Evolutionary conservation across 495 filamentous ascomycete genomes (phyloP).

Genomic region (Aspergillus funiculosus): DNA sequence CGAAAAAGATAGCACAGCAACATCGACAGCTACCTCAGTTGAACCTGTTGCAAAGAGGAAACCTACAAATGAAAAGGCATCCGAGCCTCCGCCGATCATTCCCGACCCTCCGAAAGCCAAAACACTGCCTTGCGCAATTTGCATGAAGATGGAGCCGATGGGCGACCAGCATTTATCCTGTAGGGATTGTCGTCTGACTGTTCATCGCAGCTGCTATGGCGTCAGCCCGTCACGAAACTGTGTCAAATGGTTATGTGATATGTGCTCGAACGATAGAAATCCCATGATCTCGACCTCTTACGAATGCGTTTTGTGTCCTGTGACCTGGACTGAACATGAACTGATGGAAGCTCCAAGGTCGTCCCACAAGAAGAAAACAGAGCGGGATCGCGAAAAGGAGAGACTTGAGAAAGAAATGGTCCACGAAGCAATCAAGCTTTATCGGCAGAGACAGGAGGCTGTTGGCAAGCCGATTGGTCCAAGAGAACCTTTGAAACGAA

Average conservation of each 20-base stretch:
- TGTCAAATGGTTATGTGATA: conserved; percentile 91
- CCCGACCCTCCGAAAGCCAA: conserved; percentile 72
- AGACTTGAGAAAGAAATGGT: conserved; percentile 75
- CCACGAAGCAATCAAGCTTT: conserved; percentile 64
- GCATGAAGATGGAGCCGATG: conserved; percentile 62
- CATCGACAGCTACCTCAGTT: conserved; percentile 41
- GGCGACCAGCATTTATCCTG: conserved; percentile 72
- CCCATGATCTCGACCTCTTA: conserved; percentile 83
- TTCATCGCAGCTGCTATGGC: conserved; percentile 93
- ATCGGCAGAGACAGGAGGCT: conserved; percentile 75
- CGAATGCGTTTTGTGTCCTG: conserved; percentile 85
- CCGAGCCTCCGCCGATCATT: conserved; percentile 52
- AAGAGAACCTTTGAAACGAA: conserved; percentile 87
- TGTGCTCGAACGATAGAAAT: conserved; percentile 87
- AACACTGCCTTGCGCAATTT: conserved; percentile 78
- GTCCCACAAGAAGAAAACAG: conserved; percentile 87
- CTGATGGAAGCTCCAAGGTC: conserved; percentile 79
- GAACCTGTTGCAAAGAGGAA: conserved; percentile 59
- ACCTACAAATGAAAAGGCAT: conserved; percentile 44
- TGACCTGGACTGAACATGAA: conserved; percentile 65
- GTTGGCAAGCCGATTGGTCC: conserved; percentile 74
- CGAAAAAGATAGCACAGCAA: conserved; percentile 46
- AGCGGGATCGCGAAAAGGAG: conserved; percentile 86
- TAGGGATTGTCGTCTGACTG: conserved; percentile 78
- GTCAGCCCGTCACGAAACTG: conserved; percentile 61